Conservation (phyloP, 345 rosid genomes). For the Acer saccharum region DNA sequence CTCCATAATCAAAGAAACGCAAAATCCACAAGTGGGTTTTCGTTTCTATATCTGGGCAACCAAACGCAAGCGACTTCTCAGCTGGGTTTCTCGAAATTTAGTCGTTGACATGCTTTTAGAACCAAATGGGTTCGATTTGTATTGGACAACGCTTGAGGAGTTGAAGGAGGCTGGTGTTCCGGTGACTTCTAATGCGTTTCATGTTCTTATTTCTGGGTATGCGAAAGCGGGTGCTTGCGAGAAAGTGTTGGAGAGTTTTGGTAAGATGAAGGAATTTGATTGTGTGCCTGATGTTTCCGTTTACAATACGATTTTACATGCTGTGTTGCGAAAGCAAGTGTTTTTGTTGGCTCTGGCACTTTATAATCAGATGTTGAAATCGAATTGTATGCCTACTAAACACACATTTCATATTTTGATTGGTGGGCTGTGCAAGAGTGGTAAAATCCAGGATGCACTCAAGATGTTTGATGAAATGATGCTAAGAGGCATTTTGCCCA, state of each 20-base stretch:
- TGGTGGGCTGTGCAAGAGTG: conserved; percentile 56
- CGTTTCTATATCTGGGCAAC: conserved; percentile 87
- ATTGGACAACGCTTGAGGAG: conserved; percentile 65
- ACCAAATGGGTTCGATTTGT: conserved; percentile 55
- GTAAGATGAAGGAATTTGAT: conserved; percentile 65
- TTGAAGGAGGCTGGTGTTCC: conserved; percentile 36
- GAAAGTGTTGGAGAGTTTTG: conserved; percentile 76
- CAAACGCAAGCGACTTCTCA: conserved; percentile 49
- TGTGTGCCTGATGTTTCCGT: conserved; percentile 68
- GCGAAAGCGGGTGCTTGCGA: conserved; percentile 54
- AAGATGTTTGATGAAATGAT: conserved; percentile 85
- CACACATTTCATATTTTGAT: conserved; percentile 67
- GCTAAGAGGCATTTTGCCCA: conserved; percentile 51
- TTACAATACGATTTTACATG: conserved; percentile 55
- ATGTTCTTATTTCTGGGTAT: conserved; percentile 59
- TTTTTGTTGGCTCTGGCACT: conserved; percentile 60
- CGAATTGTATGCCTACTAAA: conserved; percentile 52
- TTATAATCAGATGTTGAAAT: conserved; percentile 69
- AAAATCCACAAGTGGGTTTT: conserved; percentile 47
- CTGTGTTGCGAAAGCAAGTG: conserved; percentile 41
- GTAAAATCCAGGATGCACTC: conserved; percentile 57
- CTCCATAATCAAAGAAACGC: conserved; percentile 48
- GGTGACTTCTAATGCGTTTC: conserved; percentile 52
- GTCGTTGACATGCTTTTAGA: conserved; percentile 48
- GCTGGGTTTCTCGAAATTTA: conserved; percentile 30